A percentile compares a stretch with the other conserved stretches of the same genome.
Evolutionary conservation across 805 yeast species (phyloP).

Genomic region (Lipomyces orientalis): DNA sequence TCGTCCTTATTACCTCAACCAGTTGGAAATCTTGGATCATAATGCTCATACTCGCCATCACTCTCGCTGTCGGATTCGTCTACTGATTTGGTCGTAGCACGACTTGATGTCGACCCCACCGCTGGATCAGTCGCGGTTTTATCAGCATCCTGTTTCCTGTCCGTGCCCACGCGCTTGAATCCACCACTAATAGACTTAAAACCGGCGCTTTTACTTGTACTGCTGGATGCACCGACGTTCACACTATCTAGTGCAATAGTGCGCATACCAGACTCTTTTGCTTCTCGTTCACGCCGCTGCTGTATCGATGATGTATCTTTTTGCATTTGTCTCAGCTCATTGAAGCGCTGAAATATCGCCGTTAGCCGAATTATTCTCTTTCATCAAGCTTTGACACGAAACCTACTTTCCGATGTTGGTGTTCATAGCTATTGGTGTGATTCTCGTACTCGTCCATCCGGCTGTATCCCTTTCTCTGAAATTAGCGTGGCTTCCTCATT

Average conservation of each 20-base stretch:
- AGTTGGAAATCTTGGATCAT: constrained; percentile 34
- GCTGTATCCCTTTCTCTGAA: constrained; percentile 31
- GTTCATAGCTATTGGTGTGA: constrained; percentile 36
- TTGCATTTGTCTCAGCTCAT: constrained; percentile 36
- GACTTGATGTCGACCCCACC: not conserved
- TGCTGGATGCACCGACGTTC: not conserved
- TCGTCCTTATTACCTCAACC: not conserved
- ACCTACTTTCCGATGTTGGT: constrained; percentile 33
- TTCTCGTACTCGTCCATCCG: constrained; percentile 37
- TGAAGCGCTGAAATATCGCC: constrained; percentile 22
- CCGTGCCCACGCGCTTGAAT: constrained; percentile 24
- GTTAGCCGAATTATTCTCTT: not conserved
- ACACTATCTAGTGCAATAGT: constrained; percentile 20
- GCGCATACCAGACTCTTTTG: constrained; percentile 30
- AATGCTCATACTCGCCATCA: constrained; percentile 26
- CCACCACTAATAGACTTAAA: constrained; percentile 23
- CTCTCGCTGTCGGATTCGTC: constrained; percentile 27
- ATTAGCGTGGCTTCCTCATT: not conserved
- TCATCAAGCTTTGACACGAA: not conserved
- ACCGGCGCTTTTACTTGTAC: constrained; percentile 15
- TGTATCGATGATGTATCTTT: constrained; percentile 20
- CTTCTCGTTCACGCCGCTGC: constrained; percentile 32
- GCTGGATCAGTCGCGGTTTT: not conserved
- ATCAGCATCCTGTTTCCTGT: constrained; percentile 4
- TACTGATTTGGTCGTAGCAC: not conserved